Conservation (phyloP, 768 basidiomycete genomes). For the Pilatotrama ljubarskyi region DNA sequence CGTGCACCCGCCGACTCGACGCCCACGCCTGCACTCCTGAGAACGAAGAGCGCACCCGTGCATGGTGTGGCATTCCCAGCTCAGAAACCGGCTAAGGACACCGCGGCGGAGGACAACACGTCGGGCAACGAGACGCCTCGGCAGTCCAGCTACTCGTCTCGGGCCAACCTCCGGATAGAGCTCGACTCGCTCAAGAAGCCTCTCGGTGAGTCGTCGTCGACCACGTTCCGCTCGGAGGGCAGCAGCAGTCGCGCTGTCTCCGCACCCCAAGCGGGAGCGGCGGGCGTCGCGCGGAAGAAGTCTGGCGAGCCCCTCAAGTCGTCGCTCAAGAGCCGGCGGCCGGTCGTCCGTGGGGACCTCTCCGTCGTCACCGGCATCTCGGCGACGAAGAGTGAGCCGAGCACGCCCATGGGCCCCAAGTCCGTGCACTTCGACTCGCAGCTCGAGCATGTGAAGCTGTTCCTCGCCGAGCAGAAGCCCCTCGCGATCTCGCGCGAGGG, state of each 20-base stretch:
- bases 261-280: slow-evolving; percentile 28
- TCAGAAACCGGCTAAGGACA: not conserved
- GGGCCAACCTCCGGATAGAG: slow-evolving; percentile 4
- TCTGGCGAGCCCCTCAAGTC: slow-evolving; percentile 92
- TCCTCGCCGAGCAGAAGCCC: slow-evolving; percentile 93
- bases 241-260: slow-evolving; percentile 10
- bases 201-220: not conserved
- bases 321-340: slow-evolving; percentile 74
- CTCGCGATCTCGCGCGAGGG: slow-evolving; percentile 90
- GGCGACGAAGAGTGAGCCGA: slow-evolving; percentile 72
- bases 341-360: slow-evolving; percentile 46
- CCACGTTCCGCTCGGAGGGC: slow-evolving; percentile 2
- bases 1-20: slow-evolving; percentile 44
- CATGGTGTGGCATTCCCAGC: slow-evolving; percentile 14
- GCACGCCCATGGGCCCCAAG: slow-evolving; percentile 76
- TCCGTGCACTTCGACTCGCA: slow-evolving; percentile 91
- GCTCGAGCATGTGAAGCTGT: slow-evolving; percentile 92
- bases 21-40: slow-evolving; percentile 42
- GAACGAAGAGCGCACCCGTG: slow-evolving; percentile 12
- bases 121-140: slow-evolving; percentile 23
- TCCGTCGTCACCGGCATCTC: slow-evolving; percentile 50
- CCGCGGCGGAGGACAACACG: not conserved
- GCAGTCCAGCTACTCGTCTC: not conserved
- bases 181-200: slow-evolving; percentile 4
- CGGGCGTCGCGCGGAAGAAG: slow-evolving; percentile 79